Evolutionary conservation across 495 filamentous ascomycete species (phyloP), one percentile per base, ranked within the genome.

Genomic region (Penicillium waksmanii): DNA sequence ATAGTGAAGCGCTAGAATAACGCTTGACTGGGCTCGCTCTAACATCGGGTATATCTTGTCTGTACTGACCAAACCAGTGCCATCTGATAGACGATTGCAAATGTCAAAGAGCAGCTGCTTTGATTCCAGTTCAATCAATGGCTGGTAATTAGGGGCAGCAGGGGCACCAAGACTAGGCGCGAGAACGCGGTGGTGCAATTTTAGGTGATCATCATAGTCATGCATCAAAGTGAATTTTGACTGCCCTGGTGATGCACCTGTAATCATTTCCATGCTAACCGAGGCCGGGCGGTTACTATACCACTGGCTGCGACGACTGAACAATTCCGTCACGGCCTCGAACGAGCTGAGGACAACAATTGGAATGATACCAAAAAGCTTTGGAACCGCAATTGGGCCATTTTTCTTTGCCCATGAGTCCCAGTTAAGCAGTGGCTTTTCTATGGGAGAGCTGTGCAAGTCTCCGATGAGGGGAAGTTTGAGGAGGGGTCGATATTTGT

Each of bases 251-350:
- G 57, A 40, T 5, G 66, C 64, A 7, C 47, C 60, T 8, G 66
- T 72, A 56, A 72, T 72, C 69, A 70, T 72, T 38, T 71, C 64
- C 70, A 73, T 73, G 54, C 57, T 73, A 2, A 73, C 66, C 5
- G 68, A 71, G 12, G 66, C 43, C 8, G 68, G 70, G 1, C 70
- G 68, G 40, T 73, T 73, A 57, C 66, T 69, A 50, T 73, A 73
- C 70, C 70, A 73, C 34, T 69, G 70, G 18, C 70, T 73, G 58
- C 70, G 70, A 27, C 62, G 66, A 23, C 68, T 69, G 62, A 73
- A 71, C 9, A 73, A 35, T 40, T 73, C 70, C 0, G 64, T 69
- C n/a, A 69, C 70, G n/a, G 68, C 65, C 34, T 68, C 68, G 15
- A 44, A 53, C 0, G 70, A 68, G 34, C 70, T 72, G 13, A 72